Percentiles rank a stretch among this genome's conserved stretches.
phyloP scores from a whole-genome alignment of 331 rosid genomes.

The Stylosanthes scabra region DNA sequence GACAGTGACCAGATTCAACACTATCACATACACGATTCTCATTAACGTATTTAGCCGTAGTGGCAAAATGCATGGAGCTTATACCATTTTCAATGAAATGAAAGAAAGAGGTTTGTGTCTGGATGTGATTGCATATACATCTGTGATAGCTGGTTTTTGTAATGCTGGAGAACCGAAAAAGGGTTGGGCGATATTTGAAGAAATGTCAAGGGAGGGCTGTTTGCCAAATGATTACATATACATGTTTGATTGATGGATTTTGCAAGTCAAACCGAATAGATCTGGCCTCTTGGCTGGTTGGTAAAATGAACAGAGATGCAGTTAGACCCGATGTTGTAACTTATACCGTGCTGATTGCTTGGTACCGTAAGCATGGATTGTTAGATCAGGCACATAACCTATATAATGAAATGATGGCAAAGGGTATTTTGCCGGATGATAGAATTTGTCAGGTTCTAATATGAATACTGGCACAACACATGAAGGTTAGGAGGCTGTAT shows the following conservation, averaged over 20 bases:
- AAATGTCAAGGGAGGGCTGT: too few species aligned
- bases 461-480: constrained; percentile 29
- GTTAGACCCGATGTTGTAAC: constrained; percentile 57
- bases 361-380: constrained; percentile 48
- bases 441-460: constrained; percentile 29
- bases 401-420: constrained; percentile 49
- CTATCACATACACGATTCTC: too few species aligned
- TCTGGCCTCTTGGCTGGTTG: constrained; percentile 49
- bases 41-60: too few species aligned
- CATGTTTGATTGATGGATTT: constrained; percentile 63
- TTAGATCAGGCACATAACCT: constrained; percentile 45
- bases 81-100: too few species aligned
- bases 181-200: too few species aligned
- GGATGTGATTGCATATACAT: too few species aligned
- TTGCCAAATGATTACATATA: too few species aligned
- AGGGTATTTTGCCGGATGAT: constrained; percentile 58
- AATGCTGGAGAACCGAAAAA: too few species aligned
- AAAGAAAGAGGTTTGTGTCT: too few species aligned
- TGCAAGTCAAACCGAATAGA: constrained; percentile 56
- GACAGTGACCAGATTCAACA: too few species aligned
- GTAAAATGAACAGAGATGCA: constrained; percentile 49
- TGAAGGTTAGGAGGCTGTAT: constrained; percentile 35
- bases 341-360: constrained; percentile 57
- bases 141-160: too few species aligned
- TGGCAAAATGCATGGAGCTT: too few species aligned